phyloP scores from a whole-genome alignment of 768 basidiomycete species.

The Kwoniella botswanensis region DNA sequence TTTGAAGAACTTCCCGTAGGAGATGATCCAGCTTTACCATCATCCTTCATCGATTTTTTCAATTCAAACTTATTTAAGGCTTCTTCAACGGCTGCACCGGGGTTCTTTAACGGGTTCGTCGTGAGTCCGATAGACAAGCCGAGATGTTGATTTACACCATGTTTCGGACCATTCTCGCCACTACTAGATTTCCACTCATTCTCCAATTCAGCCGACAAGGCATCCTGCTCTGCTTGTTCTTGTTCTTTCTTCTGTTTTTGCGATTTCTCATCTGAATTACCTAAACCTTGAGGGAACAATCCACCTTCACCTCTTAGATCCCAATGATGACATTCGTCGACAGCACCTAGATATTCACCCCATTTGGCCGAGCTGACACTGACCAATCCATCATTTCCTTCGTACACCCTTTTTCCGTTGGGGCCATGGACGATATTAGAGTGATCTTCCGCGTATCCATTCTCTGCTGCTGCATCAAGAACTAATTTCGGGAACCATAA shows the following conservation, averaged over 20 bases:
- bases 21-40: slow-evolving; percentile 29
- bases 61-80: slow-evolving; percentile 21
- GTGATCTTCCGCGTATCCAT: slow-evolving; percentile 60
- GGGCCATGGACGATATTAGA: slow-evolving; percentile 28
- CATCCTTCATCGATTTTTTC: slow-evolving; percentile 27
- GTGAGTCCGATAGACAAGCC: slow-evolving; percentile 62
- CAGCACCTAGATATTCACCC: slow-evolving; percentile 91
- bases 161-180: slow-evolving; percentile 3
- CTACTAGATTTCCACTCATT: background rate
- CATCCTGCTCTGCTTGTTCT: slow-evolving; percentile 34
- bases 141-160: slow-evolving; percentile 41
- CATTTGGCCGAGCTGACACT: slow-evolving; percentile 82
- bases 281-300: slow-evolving; percentile 50
- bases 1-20: background rate
- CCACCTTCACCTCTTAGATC: slow-evolving; percentile 88
- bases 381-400: slow-evolving; percentile 89
- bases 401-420: slow-evolving; percentile 50
- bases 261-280: slow-evolving; percentile 8
- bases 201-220: slow-evolving; percentile 36
- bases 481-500: slow-evolving; percentile 97
- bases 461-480: slow-evolving; percentile 81
- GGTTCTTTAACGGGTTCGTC: background rate
- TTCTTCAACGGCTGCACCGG: slow-evolving; percentile 13
- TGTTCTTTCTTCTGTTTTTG: slow-evolving; percentile 27
- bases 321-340: slow-evolving; percentile 96